Evolutionary conservation across 2,329 filamentous ascomycete species (phyloP), one percentile per base, ranked within the genome.

Genomic region (Dendryphion nanum): DNA sequence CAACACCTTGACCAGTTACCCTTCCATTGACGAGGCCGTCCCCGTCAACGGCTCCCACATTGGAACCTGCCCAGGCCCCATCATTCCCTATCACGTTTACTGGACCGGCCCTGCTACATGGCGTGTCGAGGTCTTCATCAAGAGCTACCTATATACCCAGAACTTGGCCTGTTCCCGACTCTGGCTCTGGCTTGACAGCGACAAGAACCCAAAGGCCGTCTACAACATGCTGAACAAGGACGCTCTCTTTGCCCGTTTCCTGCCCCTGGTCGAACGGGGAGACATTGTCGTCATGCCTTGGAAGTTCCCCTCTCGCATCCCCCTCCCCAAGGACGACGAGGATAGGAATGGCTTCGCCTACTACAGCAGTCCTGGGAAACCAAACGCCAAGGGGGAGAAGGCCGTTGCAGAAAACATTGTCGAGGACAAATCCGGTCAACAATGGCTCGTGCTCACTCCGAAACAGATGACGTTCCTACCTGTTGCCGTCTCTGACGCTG

Each of bases 381-480:
- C 71, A 8, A 69, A 71, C 28, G 34, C 60, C 5, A 59, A 66
- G 21, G 68, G 69, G 33, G 68, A 71, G 23, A 58, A 51, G 31
- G 57, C 64, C 12, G 67, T 78, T 7, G 75, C 71, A 3, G 75
- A 78, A 44, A 74, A 74, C 35, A 69, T 77, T 23, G 59, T 77
- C 26, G 66, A 75, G 33, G 72, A 76, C 52, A 64, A 61, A 19
- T 55, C 64, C 24, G 73, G 72, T 15, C 73, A 75, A 41, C 72
- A 77, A 44, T 78, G 73, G 74, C 62, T 78, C 7, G 71, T 74
- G 8, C 61, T 78, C 33, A 74, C 73, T 0, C 68, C 73, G 18
- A 76, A 75, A 53, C 74, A 77, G 50, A 77, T 77, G 72, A 77
- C 74, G 2, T 78, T 77, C 55, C 64, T 78, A n/a, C 74, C 75